Evolutionary conservation across 805 yeast species (phyloP), one percentile per base, ranked within the genome.

Genomic region (Zygotorulaspora sp.): DNA sequence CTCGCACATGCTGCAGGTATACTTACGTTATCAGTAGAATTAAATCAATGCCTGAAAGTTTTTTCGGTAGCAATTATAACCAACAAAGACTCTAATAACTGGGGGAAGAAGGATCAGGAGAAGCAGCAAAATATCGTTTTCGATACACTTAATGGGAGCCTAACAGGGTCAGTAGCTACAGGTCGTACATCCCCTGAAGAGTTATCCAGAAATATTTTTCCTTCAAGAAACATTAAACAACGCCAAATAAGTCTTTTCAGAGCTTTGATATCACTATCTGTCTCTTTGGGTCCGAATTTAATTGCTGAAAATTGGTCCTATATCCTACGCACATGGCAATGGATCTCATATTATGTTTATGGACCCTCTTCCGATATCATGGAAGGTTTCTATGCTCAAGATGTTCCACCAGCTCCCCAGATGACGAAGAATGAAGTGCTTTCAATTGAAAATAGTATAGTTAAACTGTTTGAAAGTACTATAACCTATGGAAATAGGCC

Each of bases 1-100:
- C 68, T 85, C 33, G 77, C 95, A 5, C 96, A 87, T 55, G 77
- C 89, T 0, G 73, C 89, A 0, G 97, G 97, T 0, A 63, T 86
- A 11, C 59, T 88, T n/a, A 79, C 77, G 0, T 55, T 83, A 9
- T 53, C 58, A 1, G 66, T 64, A 0, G 66, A 80, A 15, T 65
- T 95, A 33, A 83, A 86, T 50, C 73, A 75, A 7, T 72, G 75
- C 19, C 46, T 78, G 32, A 45, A 53, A n/a, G 47, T 70, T n/a
- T 68, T 77, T 46, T 66, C 78, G 1, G 45, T 51, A 10, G 63
- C 74, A 2, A 67, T 77, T 1, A 60, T 77, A 12, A 66, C 65
- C 25, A 63, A 72, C 18, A 57, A 54, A 16, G 80, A 74, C 1
- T 80, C 71, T 19, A 66, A 78, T 3, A 42, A 49, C 8, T 7